A percentile compares a stretch with the other conserved stretches of the same genome.
phyloP scores from a whole-genome alignment of 2,329 filamentous ascomycete species.

The Epichloe gansuensis region DNA sequence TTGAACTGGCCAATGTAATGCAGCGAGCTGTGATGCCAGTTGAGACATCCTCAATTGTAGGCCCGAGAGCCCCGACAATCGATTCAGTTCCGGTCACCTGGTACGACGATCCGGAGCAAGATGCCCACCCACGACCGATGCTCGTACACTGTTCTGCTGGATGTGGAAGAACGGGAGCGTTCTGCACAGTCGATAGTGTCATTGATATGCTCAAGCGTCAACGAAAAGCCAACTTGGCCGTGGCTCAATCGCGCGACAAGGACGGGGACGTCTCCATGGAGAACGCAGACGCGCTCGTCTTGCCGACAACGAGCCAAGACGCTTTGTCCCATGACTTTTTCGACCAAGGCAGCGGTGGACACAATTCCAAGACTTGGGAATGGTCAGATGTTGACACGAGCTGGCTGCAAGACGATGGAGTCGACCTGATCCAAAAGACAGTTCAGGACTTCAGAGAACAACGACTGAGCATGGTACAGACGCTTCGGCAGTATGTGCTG shows the following conservation, averaged over 20 bases:
- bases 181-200: constrained; percentile 92
- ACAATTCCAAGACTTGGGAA: constrained; percentile 3
- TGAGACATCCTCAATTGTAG: constrained; percentile 28
- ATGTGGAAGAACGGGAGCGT: constrained; percentile 89
- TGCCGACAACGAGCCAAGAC: constrained; percentile 15
- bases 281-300: constrained; percentile 17
- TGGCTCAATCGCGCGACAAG: constrained; percentile 10
- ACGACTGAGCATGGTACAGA: constrained; percentile 93
- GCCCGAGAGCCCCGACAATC: constrained; percentile 15
- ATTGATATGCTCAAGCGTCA: constrained; percentile 96
- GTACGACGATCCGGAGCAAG: constrained; percentile 48
- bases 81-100: constrained; percentile 29
- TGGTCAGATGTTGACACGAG: constrained; percentile 29
- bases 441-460: constrained; percentile 86
- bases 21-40: constrained; percentile 43
- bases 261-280: constrained; percentile 39
- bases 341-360: constrained; percentile 7
- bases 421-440: constrained; percentile 74
- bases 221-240: constrained; percentile 27
- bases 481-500: constrained; percentile 80
- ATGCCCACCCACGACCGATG: constrained; percentile 50
- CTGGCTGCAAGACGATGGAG: constrained; percentile 58
- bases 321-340: constrained; percentile 11
- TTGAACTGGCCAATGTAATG: constrained; percentile 77
- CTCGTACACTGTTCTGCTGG: constrained; percentile 93